Evolutionary conservation across 148 eudicot species (phyloP).

Genomic region (Rhododendron ferrugineum): DNA sequence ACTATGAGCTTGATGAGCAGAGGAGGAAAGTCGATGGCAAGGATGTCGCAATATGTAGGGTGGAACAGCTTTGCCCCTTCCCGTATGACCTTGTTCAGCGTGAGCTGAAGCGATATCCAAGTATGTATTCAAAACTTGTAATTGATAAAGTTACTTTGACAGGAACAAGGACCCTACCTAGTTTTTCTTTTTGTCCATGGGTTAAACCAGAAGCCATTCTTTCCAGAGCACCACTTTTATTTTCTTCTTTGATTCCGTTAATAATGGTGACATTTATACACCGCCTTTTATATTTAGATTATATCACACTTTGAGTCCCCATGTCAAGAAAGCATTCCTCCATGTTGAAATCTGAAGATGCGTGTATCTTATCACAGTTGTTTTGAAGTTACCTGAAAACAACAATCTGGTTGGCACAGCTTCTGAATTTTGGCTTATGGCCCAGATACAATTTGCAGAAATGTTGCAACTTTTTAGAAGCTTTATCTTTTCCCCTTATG

Average conservation of each 20-base stretch:
- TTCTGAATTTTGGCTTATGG: neutral
- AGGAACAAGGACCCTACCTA: neutral
- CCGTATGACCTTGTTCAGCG: conserved; percentile 86
- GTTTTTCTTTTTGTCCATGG: neutral
- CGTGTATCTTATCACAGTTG: neutral
- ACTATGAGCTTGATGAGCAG: conserved; percentile 83
- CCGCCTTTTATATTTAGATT: neutral
- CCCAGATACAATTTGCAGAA: neutral
- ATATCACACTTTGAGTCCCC: neutral
- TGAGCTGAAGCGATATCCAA: conserved; percentile 88
- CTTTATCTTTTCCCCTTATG: neutral
- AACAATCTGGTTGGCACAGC: neutral
- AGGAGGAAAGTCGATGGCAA: conserved; percentile 51
- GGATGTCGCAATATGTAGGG: conserved; percentile 84
- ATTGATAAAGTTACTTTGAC: neutral
- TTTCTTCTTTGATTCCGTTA: neutral
- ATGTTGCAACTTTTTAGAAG: neutral
- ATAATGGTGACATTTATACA: neutral
- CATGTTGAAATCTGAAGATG: neutral
- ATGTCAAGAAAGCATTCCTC: neutral
- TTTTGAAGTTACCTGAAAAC: neutral
- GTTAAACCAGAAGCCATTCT: neutral
- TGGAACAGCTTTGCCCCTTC: conserved; percentile 93
- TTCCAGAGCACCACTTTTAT: neutral
- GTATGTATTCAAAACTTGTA: conserved; percentile 37